Conservation (phyloP, 176 grass and related monocot species). For the Calamus simplicifolius region DNA sequence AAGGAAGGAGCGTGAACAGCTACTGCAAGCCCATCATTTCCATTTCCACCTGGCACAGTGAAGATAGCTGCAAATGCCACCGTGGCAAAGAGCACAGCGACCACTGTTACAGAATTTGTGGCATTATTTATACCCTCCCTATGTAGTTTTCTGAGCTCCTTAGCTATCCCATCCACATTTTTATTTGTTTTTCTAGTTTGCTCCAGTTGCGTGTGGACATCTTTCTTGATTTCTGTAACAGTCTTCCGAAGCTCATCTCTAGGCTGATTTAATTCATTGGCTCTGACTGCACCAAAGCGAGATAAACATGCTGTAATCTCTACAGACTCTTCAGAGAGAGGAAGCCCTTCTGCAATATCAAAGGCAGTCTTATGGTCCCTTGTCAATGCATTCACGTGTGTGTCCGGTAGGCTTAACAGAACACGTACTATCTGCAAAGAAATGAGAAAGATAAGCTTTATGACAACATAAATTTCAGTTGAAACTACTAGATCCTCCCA, state of each 20-base stretch:
- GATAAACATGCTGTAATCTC: constrained; percentile 7
- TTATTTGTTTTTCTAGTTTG: constrained; percentile 20
- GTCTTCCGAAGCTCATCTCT: constrained; percentile 14
- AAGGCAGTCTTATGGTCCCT: constrained; percentile 14
- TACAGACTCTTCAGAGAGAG: constrained; percentile 16
- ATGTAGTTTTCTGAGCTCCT: constrained; percentile 12
- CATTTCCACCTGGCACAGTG: constrained; percentile 8
- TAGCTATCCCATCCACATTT: constrained; percentile 16
- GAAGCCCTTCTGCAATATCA: constrained; percentile 10
- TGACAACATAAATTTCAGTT: too few species aligned
- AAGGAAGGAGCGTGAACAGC: background rate
- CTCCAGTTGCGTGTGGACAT: constrained; percentile 16
- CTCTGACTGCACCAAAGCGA: constrained; percentile 4
- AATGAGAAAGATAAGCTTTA: background rate
- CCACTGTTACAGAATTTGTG: constrained; percentile 14
- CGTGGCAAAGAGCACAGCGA: constrained; percentile 9
- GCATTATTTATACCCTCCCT: constrained; percentile 10
- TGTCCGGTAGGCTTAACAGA: constrained; percentile 8
- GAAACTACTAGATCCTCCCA: too few species aligned
- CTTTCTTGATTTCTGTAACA: constrained; percentile 15
- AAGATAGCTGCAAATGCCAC: constrained; percentile 15
- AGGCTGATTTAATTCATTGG: constrained; percentile 15
- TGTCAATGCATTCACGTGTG: constrained; percentile 14
- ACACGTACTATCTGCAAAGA: constrained; percentile 13
- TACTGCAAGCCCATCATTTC: background rate